Evolutionary conservation across 2,329 filamentous ascomycete genomes (phyloP).

Genomic region (Emergomyces pasteurianus): DNA sequence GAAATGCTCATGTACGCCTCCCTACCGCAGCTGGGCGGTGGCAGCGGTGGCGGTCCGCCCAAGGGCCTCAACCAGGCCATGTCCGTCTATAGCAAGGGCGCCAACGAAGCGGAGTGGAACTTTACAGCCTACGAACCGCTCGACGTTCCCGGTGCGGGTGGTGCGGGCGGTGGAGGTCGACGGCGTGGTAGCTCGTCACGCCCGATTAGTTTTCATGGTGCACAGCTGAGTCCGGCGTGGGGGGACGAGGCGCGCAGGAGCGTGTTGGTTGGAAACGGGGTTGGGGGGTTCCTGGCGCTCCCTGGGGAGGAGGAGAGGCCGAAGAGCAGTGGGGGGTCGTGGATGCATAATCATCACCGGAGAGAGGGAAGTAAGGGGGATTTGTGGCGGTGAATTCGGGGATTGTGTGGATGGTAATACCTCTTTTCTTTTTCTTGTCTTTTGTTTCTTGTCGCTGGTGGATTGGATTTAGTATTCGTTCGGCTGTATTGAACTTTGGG

Average conservation of each 20-base stretch:
- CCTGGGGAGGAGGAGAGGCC: constrained; percentile 39
- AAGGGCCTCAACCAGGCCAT: constrained; percentile 42
- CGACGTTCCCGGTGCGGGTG: constrained; percentile 10
- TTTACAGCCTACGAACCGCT: constrained; percentile 49
- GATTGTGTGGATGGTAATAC: background rate
- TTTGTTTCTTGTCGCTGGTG: too few species aligned
- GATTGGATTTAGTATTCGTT: background rate
- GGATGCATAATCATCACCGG: constrained; percentile 3
- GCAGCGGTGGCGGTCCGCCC: constrained; percentile 14
- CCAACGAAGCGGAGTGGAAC: constrained; percentile 57
- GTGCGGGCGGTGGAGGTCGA: constrained; percentile 10
- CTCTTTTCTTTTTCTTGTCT: background rate
- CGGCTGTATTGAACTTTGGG: background rate
- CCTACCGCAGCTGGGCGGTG: constrained; percentile 42
- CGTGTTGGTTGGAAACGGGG: constrained; percentile 55
- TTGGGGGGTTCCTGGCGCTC: constrained; percentile 54
- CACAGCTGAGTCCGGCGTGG: constrained; percentile 43
- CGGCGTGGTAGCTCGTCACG: constrained; percentile 28
- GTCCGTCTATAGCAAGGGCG: constrained; percentile 54
- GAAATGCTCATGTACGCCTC: constrained; percentile 65
- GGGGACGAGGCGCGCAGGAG: constrained; percentile 48
- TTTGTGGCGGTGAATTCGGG: constrained; percentile 24
- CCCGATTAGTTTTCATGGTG: constrained; percentile 36
- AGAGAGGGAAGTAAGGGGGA: constrained; percentile 25
- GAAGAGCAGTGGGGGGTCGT: constrained; percentile 20